Base-by-base conservation (phyloP, 1,284 basidiomycete species). In the Puccinia triticina region DNA sequence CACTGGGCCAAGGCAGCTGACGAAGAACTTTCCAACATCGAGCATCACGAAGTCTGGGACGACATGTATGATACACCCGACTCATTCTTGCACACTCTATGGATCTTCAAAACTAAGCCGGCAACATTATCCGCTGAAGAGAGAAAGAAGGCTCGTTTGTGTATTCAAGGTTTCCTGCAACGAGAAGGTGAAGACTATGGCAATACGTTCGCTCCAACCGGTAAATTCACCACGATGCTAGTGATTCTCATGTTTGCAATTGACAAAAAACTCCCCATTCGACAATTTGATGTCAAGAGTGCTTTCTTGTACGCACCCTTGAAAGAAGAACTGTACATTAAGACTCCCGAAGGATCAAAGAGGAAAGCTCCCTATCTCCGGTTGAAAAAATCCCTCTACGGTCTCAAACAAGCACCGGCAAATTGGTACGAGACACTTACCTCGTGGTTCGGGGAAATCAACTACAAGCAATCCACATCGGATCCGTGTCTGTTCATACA, bases 141-240 rank as follows among this genome's bases (percentile, higher is more conserved):
- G 83, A 21, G 82, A 84, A 23, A 85, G 82, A 90, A 90, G 72
- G 89, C 88, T 0, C 79, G 86, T 0, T 85, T 89, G 0, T 88
- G 89, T 0, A 89, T 88, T 0, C 86, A 88, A 64, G 89, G 89
- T 0, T 90, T 88, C 85, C 84, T 85, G 0, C 90, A 90, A 84
- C 82, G 85, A 0, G 84, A 85, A 2, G 88, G 89, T 0, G 66
- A 88, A 0, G 88, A 90, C 82, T 90, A 88, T 83, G 86, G 87
- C 26, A 85, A 89, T 43, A 89, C 88, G 0, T 89, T 86, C 77
- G 85, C 88, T 0, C 89, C 89, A 0, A 86, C 89, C 0, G 87
- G 87, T 5, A 85, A 86, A 18, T 85, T 88, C 2, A 77, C 86
- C 0, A 87, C 88, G 0, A 85, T 89, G 21, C 83, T 87, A 0